phyloP scores from a whole-genome alignment of 805 yeast species.

The Candida odintsovae region DNA sequence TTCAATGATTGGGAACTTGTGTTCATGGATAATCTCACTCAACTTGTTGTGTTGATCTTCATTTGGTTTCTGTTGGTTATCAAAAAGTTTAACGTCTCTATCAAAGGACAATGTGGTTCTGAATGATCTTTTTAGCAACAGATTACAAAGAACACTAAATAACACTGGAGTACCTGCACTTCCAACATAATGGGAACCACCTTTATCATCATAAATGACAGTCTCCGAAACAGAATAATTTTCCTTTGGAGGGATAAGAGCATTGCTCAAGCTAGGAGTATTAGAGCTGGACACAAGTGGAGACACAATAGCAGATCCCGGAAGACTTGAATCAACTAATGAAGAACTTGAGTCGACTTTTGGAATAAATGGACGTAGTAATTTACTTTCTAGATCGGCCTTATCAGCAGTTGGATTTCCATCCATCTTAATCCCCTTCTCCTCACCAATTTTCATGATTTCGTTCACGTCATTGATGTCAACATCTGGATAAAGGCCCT shows the following conservation, averaged over 20 bases:
- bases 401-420: constrained; percentile 6
- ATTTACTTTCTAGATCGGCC: constrained; percentile 16
- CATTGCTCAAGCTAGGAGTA: not conserved
- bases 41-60: constrained; percentile 5
- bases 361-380: constrained; percentile 18
- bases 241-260: not conserved
- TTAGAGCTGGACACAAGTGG: not conserved
- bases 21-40: constrained; percentile 2
- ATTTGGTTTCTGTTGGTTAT: constrained; percentile 10
- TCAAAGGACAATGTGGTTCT: constrained; percentile 34
- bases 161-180: constrained; percentile 40
- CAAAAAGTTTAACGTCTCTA: constrained; percentile 19
- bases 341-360: constrained; percentile 1
- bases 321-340: not conserved
- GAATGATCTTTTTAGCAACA: constrained; percentile 28
- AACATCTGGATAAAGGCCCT: constrained; percentile 38
- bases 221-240: constrained; percentile 18
- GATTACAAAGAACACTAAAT: constrained; percentile 37
- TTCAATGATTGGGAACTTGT: constrained; percentile 34
- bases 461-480: constrained; percentile 39
- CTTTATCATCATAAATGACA: constrained; percentile 38
- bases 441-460: constrained; percentile 26
- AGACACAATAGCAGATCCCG: not conserved
- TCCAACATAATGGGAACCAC: constrained; percentile 44
- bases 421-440: constrained; percentile 19